Evolutionary conservation across 2,329 filamentous ascomycete genomes (phyloP).

Genomic region (Colletotrichum tropicale): DNA sequence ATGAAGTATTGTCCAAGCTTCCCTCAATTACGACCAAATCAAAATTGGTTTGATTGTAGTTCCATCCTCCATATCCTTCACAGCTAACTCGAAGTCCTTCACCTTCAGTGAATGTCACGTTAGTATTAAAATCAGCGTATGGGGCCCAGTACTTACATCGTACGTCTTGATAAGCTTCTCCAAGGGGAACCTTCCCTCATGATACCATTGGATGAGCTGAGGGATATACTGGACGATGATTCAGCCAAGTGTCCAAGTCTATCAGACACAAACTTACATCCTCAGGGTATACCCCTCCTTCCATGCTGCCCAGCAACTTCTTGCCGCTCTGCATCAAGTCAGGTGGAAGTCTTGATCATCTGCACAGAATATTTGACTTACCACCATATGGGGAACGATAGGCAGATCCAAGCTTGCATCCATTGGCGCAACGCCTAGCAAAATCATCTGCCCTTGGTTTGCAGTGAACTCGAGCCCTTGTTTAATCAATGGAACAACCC

Average conservation of each 20-base stretch:
- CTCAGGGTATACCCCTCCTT: background rate
- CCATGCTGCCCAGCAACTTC: background rate
- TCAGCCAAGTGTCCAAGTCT: background rate
- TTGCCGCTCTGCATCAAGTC: background rate
- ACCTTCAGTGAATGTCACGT: background rate
- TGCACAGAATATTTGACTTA: background rate
- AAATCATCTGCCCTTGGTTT: background rate
- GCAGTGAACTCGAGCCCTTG: background rate
- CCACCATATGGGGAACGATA: constrained; percentile 47
- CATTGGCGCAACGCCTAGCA: constrained; percentile 1
- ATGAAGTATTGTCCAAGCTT: background rate
- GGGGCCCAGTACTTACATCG: background rate
- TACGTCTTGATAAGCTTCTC: background rate
- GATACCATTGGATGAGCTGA: background rate
- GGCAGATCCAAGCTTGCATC: constrained; percentile 48
- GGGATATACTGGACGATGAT: background rate
- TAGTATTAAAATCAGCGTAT: background rate
- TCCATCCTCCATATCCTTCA: background rate
- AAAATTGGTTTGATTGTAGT: background rate
- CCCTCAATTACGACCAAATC: background rate
- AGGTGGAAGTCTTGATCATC: background rate
- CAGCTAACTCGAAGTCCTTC: background rate
- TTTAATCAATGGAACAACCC: background rate
- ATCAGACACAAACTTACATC: background rate
- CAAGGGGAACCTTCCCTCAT: background rate